phyloP scores from a whole-genome alignment of 768 basidiomycete species.

The Terana coerulea region DNA sequence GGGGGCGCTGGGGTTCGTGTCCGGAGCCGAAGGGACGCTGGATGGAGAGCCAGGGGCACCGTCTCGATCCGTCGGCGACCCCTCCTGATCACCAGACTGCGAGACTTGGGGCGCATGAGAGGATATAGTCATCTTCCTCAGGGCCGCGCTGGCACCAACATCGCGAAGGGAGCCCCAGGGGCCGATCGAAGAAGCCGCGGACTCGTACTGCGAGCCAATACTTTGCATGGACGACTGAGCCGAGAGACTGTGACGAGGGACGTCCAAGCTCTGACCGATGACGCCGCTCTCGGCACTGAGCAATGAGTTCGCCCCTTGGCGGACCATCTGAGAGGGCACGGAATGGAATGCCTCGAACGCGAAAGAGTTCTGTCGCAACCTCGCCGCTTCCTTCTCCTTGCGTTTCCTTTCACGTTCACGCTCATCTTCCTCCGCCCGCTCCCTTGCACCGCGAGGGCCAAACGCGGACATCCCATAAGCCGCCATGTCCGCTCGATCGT shows the following conservation, averaged over 20 bases:
- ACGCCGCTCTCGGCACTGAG: conserved; percentile 28
- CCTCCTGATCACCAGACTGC: conserved; percentile 19
- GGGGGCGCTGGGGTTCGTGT: conserved; percentile 19
- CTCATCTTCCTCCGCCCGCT: conserved; percentile 58
- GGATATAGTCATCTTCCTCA: conserved; percentile 24
- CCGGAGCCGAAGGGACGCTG: conserved; percentile 11
- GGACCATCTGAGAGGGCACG: conserved; percentile 39
- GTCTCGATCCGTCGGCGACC: conserved; percentile 25
- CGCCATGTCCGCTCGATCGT: conserved; percentile 39
- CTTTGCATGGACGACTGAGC: conserved; percentile 17
- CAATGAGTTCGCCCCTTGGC: conserved; percentile 28
- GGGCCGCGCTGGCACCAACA: conserved; percentile 20
- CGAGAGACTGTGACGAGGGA: conserved; percentile 6
- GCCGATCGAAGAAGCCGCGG: not conserved
- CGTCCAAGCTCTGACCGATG: not conserved
- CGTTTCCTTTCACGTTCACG: conserved; percentile 45
- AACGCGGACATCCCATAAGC: conserved; percentile 37
- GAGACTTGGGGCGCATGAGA: conserved; percentile 20
- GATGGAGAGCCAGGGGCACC: conserved; percentile 8
- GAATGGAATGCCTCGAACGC: conserved; percentile 82
- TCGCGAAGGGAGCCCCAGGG: conserved; percentile 26
- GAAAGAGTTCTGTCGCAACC: conserved; percentile 37
- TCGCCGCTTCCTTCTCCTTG: conserved; percentile 50
- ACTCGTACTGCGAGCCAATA: conserved; percentile 15
- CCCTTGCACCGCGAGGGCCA: conserved; percentile 50